Evolutionary conservation across 2,329 filamentous ascomycete species (phyloP), one percentile per base, ranked within the genome.

Genomic region (Phaeosphaeria sp.): DNA sequence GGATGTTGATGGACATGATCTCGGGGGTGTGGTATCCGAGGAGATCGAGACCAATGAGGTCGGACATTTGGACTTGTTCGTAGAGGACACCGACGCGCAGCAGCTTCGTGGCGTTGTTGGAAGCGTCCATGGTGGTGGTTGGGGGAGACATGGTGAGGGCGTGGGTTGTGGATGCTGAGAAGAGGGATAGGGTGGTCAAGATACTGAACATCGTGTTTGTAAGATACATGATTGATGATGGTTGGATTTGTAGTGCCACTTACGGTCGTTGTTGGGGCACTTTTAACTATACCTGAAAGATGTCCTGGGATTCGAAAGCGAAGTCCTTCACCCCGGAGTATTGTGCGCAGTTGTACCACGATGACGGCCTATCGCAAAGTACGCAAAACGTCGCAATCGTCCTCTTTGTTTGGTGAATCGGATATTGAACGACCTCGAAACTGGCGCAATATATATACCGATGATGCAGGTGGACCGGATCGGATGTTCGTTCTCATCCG

Each of bases 21-120:
- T 65, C 56, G 20, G 61, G 63, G 6, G 75, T 74, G 11, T 79
- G 65, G 67, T 76, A 77, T 57, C 73, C 77, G 39, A 81, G 53
- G 44, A 80, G 63, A 64, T 80, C 79, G 58, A 79, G 71, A 59
- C 76, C 75, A 18, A 74, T 63, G 43, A 81, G 74, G 64, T 80
- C 79, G 51, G 69, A 64, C 56, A 80, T 68, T 70, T 80, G 79
- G 36, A 75, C 72, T 22, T 67, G 55, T 57, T 80, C 76, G 62
- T 75, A 71, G 54, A 80, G 71, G 43, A 80, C 74, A 56, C 72
- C 78, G 62, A 81, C 72, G 62, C 77, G 77, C 50, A 80, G 68
- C 47, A 77, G 49, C 36, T 59, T 65, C 25, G 47, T 30, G 30
- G 49, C 53, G 13, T 36, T 36, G 24, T 49, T 43, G 3, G 49